These are phyloP conservation scores for Colletotrichum sp. DNA, from an alignment of 2,329 filamentous ascomycete species.

Conservation along the genomic window DNA sequence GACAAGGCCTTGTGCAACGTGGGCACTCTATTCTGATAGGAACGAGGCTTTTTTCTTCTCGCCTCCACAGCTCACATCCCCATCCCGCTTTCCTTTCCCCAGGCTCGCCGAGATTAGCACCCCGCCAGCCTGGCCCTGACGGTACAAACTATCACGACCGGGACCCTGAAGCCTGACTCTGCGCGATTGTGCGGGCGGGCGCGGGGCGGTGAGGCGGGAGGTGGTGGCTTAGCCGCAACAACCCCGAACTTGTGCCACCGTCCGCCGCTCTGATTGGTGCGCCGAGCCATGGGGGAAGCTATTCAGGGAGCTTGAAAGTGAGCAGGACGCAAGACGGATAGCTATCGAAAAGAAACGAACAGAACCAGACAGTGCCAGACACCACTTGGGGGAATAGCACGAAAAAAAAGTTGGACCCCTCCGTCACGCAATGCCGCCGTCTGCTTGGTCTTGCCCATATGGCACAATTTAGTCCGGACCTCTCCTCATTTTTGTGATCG, in stretches of 20 bases:
- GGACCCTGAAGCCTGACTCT: background rate
- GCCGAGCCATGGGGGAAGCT: conserved; percentile 1
- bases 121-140: background rate
- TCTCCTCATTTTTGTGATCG: conserved; percentile 13
- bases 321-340: background rate
- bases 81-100: conserved; percentile 17
- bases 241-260: conserved; percentile 18
- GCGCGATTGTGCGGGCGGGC: conserved; percentile 8
- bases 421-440: conserved; percentile 12
- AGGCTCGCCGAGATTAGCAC: conserved; percentile 17
- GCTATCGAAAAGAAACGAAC: background rate
- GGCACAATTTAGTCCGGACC: conserved; percentile 9
- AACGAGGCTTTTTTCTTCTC: background rate
- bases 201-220: conserved; percentile 19
- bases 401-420: background rate
- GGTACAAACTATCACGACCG: background rate
- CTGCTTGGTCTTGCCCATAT: background rate
- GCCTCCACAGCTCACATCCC: background rate
- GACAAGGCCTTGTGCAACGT: background rate
- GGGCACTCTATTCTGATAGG: background rate
- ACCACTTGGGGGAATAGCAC: background rate
- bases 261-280: conserved; percentile 13
- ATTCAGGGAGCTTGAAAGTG: background rate
- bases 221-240: conserved; percentile 19
- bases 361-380: background rate